Evolutionary conservation across 495 filamentous ascomycete genomes (phyloP).

Genomic region (Annulohypoxylon bovei): DNA sequence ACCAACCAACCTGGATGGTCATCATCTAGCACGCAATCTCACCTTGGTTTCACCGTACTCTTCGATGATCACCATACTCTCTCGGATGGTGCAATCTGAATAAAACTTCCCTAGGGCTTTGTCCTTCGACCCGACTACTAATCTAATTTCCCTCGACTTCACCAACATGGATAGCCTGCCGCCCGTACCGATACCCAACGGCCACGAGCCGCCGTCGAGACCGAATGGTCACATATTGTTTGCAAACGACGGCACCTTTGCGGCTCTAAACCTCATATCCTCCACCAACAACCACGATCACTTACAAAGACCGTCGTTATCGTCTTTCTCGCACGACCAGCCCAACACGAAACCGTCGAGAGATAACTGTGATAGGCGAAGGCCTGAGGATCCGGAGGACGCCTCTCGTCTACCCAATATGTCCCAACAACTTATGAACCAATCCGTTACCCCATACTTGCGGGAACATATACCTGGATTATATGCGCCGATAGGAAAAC

Average conservation of each 20-base stretch:
- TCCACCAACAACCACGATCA: conserved; percentile 14
- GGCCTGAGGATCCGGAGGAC: conserved; percentile 53
- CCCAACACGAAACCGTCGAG: conserved; percentile 42
- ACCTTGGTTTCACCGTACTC: conserved; percentile 42
- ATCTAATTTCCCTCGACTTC: conserved; percentile 28
- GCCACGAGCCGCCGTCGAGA: conserved; percentile 27
- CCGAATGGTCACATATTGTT: conserved; percentile 26
- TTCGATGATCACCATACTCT: conserved; percentile 24
- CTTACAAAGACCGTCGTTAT: conserved; percentile 29
- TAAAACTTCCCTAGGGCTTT: conserved; percentile 30
- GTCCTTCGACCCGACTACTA: conserved; percentile 33
- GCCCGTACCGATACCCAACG: conserved; percentile 29
- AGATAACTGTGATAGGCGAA: conserved; percentile 54
- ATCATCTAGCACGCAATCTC: conserved; percentile 39
- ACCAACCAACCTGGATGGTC: conserved; percentile 21
- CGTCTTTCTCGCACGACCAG: conserved; percentile 27
- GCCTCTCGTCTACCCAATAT: conserved; percentile 53
- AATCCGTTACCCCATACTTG: conserved; percentile 81
- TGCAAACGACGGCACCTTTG: conserved; percentile 15
- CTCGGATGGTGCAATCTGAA: conserved; percentile 41
- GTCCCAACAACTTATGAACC: conserved; percentile 59
- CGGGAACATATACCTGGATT: conserved; percentile 84
- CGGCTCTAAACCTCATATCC: conserved; percentile 22
- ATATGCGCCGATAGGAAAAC: conserved; percentile 74
- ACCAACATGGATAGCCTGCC: conserved; percentile 30